Evolutionary conservation across 148 eudicot species (phyloP).

Genomic region (Fagopyrum homotropicum): DNA sequence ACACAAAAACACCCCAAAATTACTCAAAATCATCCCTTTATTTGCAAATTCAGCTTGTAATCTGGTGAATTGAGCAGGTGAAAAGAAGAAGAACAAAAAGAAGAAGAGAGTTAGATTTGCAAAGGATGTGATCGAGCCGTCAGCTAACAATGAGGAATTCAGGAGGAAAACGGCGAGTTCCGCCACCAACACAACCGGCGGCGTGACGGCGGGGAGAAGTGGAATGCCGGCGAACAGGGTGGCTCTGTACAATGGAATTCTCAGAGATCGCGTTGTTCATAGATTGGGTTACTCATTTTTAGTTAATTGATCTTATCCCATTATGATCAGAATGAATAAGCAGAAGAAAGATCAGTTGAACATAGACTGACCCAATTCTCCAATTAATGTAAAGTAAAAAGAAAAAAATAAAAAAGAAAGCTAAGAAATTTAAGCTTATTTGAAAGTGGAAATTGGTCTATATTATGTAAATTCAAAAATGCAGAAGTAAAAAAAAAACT

Average conservation of each 20-base stretch:
- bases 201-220: background rate
- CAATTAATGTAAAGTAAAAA: background rate
- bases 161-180: constrained; percentile 19
- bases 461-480: background rate
- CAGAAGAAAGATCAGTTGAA: background rate
- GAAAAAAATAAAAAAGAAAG: background rate
- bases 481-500: background rate
- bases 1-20: too few species aligned
- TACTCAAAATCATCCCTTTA: background rate
- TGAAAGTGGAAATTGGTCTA: background rate
- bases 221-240: constrained; percentile 62
- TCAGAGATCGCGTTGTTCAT: constrained; percentile 55
- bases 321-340: background rate
- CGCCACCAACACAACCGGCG: background rate
- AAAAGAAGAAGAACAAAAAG: constrained; percentile 30
- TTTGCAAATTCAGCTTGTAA: background rate
- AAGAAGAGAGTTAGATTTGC: constrained; percentile 84
- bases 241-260: constrained; percentile 71
- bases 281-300: constrained; percentile 41
- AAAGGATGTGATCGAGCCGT: constrained; percentile 76
- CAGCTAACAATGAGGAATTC: constrained; percentile 56
- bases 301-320: background rate
- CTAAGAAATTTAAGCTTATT: too few species aligned
- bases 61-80: constrained; percentile 1
- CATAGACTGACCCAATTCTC: background rate